phyloP scores from a whole-genome alignment of 2,329 filamentous ascomycete genomes.

The Metarhizium album region DNA sequence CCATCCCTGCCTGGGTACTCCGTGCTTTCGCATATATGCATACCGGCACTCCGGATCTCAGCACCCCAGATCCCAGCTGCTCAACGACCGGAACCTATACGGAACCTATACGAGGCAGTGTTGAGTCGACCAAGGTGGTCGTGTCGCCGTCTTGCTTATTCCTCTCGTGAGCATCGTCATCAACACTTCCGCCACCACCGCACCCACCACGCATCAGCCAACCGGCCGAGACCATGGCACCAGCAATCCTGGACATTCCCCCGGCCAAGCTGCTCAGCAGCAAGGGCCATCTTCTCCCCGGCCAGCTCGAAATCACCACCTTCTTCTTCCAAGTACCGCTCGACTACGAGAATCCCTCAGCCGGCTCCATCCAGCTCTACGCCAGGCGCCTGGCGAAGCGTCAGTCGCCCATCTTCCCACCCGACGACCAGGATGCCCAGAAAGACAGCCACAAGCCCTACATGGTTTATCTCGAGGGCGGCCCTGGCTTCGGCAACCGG shows the following conservation, averaged over 20 bases:
- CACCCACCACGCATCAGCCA: background rate
- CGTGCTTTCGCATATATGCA: no score
- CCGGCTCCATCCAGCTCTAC: constrained; percentile 61
- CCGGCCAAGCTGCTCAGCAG: constrained; percentile 29
- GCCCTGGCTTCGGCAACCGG: constrained; percentile 68
- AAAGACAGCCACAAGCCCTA: constrained; percentile 37
- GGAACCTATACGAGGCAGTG: no score
- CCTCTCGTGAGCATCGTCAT: no score
- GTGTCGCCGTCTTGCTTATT: no score
- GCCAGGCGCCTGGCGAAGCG: constrained; percentile 61
- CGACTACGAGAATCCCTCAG: constrained; percentile 55
- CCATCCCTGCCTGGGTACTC: no score
- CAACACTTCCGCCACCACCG: background rate
- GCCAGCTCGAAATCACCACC: constrained; percentile 66
- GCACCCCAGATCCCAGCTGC: no score
- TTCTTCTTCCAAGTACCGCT: constrained; percentile 80
- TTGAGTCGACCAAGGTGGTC: no score
- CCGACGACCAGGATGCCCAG: constrained; percentile 15
- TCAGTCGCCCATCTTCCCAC: constrained; percentile 47
- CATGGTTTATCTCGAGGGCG: constrained; percentile 72
- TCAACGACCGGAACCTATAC: no score
- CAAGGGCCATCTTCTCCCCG: constrained; percentile 36
- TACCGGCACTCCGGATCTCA: no score
- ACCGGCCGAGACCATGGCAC: constrained; percentile 4
- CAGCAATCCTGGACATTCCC: constrained; percentile 16